phyloP scores from a whole-genome alignment of 495 filamentous ascomycete genomes.

The Pyrenopolyporus hunteri region DNA sequence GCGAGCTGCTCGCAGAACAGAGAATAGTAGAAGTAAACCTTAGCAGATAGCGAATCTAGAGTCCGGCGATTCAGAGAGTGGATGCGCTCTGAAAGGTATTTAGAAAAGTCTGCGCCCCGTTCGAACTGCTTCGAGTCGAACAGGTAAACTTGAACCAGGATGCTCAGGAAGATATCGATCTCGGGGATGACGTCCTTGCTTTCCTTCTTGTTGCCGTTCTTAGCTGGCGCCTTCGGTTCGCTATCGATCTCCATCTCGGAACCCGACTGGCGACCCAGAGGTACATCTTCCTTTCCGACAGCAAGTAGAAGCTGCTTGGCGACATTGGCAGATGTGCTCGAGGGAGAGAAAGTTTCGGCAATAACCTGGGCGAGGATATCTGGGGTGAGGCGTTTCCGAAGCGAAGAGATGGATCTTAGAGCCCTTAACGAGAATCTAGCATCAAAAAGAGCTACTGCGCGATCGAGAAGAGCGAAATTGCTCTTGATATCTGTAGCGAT shows the following conservation, averaged over 20 bases:
- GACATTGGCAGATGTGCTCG: constrained; percentile 60
- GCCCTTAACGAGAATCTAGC: constrained; percentile 92
- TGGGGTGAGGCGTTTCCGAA: constrained; percentile 86
- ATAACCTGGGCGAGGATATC: constrained; percentile 82
- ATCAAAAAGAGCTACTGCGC: constrained; percentile 92
- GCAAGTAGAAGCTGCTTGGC: constrained; percentile 73
- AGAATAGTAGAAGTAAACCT: constrained; percentile 97
- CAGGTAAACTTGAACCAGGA: constrained; percentile 87
- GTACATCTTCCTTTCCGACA: constrained; percentile 66
- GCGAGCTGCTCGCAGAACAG: constrained; percentile 89
- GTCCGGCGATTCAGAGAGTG: constrained; percentile 91
- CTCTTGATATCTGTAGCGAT: constrained; percentile 84
- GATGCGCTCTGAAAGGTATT: constrained; percentile 77
- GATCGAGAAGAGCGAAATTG: constrained; percentile 89
- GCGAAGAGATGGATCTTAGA: constrained; percentile 90
- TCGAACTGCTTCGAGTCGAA: constrained; percentile 82
- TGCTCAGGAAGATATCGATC: constrained; percentile 88
- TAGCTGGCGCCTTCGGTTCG: constrained; percentile 55
- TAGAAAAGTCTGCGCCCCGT: constrained; percentile 82
- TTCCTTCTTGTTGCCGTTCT: constrained; percentile 62
- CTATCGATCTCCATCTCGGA: constrained; percentile 81
- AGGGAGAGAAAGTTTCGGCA: constrained; percentile 73
- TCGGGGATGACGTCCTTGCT: constrained; percentile 83
- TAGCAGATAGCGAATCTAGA: constrained; percentile 88
- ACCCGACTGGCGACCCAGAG: constrained; percentile 58